Conservation (phyloP, 2,329 filamentous ascomycete species). For the Pyrenophora seminiperda region DNA sequence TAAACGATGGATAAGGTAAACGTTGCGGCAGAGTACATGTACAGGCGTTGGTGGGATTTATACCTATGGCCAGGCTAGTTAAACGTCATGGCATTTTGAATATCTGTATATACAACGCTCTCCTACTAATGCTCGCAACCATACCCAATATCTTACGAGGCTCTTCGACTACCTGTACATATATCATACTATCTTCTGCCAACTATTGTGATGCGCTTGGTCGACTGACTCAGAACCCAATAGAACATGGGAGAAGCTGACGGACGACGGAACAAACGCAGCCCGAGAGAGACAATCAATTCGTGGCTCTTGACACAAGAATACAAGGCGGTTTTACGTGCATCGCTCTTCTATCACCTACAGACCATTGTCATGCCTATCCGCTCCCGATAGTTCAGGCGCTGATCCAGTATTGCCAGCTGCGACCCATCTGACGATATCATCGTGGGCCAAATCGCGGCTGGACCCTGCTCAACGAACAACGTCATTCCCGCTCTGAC, state of each 20-base stretch:
- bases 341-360: background rate
- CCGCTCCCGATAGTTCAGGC: background rate
- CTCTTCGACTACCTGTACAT: background rate
- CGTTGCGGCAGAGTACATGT: conserved; percentile 15
- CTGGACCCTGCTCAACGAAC: conserved; percentile 28
- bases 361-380: background rate
- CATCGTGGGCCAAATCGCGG: conserved; percentile 16
- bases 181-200: background rate
- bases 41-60: conserved; percentile 38
- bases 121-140: background rate
- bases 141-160: background rate
- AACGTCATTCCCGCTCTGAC: conserved; percentile 35
- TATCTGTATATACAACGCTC: conserved; percentile 13
- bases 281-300: conserved; percentile 27
- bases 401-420: conserved; percentile 1
- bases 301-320: conserved; percentile 12
- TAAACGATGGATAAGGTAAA: background rate
- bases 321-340: conserved; percentile 6
- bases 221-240: conserved; percentile 25
- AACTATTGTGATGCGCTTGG: background rate
- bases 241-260: conserved; percentile 32
- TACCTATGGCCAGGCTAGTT: conserved; percentile 23
- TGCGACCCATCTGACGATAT: conserved; percentile 5
- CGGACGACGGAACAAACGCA: conserved; percentile 25
- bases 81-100: conserved; percentile 9